These are phyloP conservation scores for Zygnema cylindricum DNA, from an alignment of 139 green algal genomes.

Conservation along the genomic window DNA sequence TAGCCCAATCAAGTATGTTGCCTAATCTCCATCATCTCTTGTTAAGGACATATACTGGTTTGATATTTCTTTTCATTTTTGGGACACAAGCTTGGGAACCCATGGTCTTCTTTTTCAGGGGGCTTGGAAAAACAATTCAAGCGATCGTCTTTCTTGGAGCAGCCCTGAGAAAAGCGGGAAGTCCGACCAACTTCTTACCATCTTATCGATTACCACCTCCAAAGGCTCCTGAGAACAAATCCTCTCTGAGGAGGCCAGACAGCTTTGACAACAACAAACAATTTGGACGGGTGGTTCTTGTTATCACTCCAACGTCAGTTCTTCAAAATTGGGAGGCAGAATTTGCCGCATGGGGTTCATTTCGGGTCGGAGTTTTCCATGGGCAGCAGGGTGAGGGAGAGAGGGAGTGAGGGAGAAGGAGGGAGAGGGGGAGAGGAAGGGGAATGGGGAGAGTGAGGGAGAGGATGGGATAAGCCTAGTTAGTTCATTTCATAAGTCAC, in stretches of 20 bases:
- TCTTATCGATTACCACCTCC: background rate
- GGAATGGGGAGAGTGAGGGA: too few species aligned
- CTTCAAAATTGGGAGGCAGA: conserved; percentile 77
- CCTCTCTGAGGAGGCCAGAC: background rate
- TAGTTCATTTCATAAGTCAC: background rate
- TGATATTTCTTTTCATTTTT: too few species aligned
- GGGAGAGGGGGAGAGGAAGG: background rate
- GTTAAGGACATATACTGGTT: too few species aligned
- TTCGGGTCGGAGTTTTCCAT: conserved; percentile 33
- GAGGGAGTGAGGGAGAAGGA: background rate
- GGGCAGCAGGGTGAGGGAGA: background rate
- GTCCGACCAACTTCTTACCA: background rate
- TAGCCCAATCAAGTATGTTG: too few species aligned
- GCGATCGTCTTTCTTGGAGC: conserved; percentile 75
- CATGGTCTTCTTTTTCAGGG: conserved; percentile 15
- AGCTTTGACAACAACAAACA: background rate
- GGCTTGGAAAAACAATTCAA: conserved; percentile 80
- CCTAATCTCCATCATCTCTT: too few species aligned
- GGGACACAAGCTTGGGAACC: too few species aligned
- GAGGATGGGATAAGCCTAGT: too few species aligned
- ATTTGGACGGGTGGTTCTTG: conserved; percentile 66
- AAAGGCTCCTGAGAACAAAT: background rate
- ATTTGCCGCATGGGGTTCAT: conserved; percentile 68
- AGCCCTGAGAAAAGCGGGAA: conserved; percentile 70
- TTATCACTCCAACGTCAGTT: conserved; percentile 73